These are phyloP conservation scores for Aspergillus puulaauensis DNA, from an alignment of 2,329 filamentous ascomycete species.

Conservation along the genomic window DNA sequence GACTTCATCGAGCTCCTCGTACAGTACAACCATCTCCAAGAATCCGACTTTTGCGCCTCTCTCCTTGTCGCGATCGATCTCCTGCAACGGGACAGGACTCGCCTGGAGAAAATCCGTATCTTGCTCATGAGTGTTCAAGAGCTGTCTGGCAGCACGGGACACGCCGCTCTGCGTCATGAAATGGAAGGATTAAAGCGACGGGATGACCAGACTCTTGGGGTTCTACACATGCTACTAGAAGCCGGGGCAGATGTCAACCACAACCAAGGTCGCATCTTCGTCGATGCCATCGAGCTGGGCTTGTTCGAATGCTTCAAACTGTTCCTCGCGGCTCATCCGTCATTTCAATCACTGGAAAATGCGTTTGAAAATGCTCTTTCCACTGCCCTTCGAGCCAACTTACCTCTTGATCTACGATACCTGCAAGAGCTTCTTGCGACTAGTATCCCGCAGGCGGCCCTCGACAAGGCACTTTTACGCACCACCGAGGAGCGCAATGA, in stretches of 20 bases:
- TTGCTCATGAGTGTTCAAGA: slow-evolving; percentile 1
- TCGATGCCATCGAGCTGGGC: slow-evolving; percentile 5
- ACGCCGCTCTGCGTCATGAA: slow-evolving; percentile 4
- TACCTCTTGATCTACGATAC: not conserved
- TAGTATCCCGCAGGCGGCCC: not conserved
- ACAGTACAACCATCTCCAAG: slow-evolving; percentile 5
- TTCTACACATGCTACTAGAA: slow-evolving; percentile 5
- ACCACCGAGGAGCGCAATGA: not conserved
- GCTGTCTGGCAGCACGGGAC: slow-evolving; percentile 1
- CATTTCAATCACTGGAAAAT: not conserved
- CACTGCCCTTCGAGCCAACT: not conserved
- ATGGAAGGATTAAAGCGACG: slow-evolving; percentile 8
- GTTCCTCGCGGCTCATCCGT: not conserved
- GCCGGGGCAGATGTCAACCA: slow-evolving; percentile 7
- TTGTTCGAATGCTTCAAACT: slow-evolving; percentile 9
- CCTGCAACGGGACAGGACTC: not conserved
- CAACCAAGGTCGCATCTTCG: slow-evolving; percentile 2
- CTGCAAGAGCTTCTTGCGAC: not conserved
- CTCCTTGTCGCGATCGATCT: slow-evolving; percentile 7
- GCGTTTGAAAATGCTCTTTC: slow-evolving; percentile 8
- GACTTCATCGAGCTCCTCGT: slow-evolving; percentile 5
- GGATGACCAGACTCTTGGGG: not conserved
- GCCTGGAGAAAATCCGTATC: slow-evolving; percentile 10
- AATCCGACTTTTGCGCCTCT: slow-evolving; percentile 5
- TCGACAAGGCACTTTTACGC: slow-evolving; percentile 5